Evolutionary conservation across 1,284 basidiomycete genomes (phyloP).

Genomic region (Papiliotrema laurentii): DNA sequence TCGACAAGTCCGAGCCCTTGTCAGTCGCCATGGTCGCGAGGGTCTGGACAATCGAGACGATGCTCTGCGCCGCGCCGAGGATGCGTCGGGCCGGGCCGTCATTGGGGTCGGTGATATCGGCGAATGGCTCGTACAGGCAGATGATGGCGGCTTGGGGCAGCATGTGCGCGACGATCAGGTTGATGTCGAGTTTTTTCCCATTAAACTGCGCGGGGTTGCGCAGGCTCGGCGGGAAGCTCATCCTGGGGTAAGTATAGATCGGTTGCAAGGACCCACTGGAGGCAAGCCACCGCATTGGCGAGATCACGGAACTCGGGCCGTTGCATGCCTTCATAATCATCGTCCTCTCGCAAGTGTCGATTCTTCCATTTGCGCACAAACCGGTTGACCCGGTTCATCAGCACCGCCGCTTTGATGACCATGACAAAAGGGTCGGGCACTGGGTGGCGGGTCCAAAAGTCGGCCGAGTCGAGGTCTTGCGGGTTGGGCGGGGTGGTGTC

Average conservation of each 20-base stretch:
- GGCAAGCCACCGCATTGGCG: conserved; percentile 39
- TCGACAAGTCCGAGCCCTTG: conserved; percentile 20
- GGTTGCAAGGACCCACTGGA: conserved; percentile 35
- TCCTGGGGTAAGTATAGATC: too few relatives aligned
- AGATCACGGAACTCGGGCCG: conserved; percentile 44
- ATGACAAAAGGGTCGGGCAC: conserved; percentile 42
- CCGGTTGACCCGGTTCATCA: conserved; percentile 34
- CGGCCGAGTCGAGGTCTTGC: conserved; percentile 43
- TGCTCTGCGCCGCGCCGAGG: conserved; percentile 31
- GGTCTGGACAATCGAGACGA: conserved; percentile 39
- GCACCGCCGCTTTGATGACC: conserved; percentile 31
- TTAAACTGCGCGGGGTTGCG: conserved; percentile 23
- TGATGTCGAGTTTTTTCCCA: conserved; percentile 29
- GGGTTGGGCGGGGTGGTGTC: conserved; percentile 39
- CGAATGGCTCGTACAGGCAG: conserved; percentile 45
- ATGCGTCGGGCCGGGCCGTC: conserved; percentile 37
- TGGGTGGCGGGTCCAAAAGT: conserved; percentile 44
- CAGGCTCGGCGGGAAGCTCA: conserved; percentile 35
- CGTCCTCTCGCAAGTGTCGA: conserved; percentile 34
- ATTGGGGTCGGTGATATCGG: conserved; percentile 36
- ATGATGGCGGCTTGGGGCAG: conserved; percentile 41
- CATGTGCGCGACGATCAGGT: conserved; percentile 41
- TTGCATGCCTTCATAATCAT: conserved; percentile 42
- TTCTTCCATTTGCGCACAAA: conserved; percentile 45
- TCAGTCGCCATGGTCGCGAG: conserved; percentile 21